Conservation (phyloP, 352 stramenopile species). For the Phytophthora europaea region DNA sequence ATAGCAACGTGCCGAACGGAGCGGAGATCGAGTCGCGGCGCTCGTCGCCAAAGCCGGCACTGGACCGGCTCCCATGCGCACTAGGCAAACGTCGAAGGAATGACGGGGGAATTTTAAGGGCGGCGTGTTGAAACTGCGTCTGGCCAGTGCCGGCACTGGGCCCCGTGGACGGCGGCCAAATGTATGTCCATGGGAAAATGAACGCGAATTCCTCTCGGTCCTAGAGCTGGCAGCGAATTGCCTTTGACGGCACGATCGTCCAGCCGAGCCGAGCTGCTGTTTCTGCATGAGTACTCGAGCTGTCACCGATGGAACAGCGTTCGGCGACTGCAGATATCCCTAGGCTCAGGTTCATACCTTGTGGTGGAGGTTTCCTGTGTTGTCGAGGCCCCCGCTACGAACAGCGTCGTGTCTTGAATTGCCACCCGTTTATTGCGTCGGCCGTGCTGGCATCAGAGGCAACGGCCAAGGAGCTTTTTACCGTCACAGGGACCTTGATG, state of each 20-base stretch:
- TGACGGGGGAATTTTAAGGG: constrained; percentile 37
- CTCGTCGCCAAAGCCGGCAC: constrained; percentile 9
- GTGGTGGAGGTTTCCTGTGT: background rate
- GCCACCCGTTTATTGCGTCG: background rate
- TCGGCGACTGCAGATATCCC: background rate
- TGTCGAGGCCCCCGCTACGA: background rate
- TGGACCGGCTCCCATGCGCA: constrained; percentile 13
- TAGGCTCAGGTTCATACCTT: background rate
- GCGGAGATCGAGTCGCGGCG: constrained; percentile 5
- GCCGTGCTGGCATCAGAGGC: background rate
- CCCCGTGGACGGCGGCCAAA: constrained; percentile 5
- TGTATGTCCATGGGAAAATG: constrained; percentile 18
- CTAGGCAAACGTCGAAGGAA: constrained; percentile 31
- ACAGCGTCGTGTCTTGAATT: background rate
- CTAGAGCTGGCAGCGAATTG: background rate
- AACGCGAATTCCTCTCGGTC: background rate
- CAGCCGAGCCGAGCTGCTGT: no score
- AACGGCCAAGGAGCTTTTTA: background rate
- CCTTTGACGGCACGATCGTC: background rate
- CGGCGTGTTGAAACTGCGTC: constrained; percentile 29
- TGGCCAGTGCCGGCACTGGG: constrained; percentile 19
- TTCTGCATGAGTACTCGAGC: background rate
- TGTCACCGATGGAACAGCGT: background rate
- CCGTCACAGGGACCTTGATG: background rate
- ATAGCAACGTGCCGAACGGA: background rate